Conservation (phyloP, 441 rosid genomes). For the Heliophila coronopifolia region DNA sequence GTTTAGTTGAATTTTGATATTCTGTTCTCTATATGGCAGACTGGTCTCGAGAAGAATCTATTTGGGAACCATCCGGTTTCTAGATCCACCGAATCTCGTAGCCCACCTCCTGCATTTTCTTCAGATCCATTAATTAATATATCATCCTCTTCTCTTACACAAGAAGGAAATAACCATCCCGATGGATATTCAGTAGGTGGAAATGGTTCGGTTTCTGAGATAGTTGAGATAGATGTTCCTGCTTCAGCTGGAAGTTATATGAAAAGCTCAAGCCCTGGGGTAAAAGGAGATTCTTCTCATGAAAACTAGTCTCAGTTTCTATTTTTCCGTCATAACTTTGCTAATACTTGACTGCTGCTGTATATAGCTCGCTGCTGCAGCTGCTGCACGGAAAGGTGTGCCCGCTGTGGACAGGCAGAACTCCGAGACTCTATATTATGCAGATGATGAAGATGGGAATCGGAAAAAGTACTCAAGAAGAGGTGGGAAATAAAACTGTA, state of each 20-base stretch:
- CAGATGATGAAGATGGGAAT: slow-evolving; percentile 91
- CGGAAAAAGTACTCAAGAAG: slow-evolving; percentile 77
- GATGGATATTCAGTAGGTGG: slow-evolving; percentile 40
- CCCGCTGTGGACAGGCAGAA: slow-evolving; percentile 63
- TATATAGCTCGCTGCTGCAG: slow-evolving; percentile 75
- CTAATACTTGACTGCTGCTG: slow-evolving; percentile 24
- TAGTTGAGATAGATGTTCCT: slow-evolving; percentile 81
- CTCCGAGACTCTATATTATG: slow-evolving; percentile 71
- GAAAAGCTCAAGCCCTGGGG: slow-evolving; percentile 70
- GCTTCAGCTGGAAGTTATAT: slow-evolving; percentile 59
- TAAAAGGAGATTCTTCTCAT: slow-evolving; percentile 46
- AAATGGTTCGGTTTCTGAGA: slow-evolving; percentile 59
- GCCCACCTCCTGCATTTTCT: slow-evolving; percentile 73
- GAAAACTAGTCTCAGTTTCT: too few relatives aligned
- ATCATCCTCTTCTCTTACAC: slow-evolving; percentile 38
- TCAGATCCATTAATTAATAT: slow-evolving; percentile 54
- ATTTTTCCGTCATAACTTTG: too few relatives aligned
- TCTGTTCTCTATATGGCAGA: slow-evolving; percentile 43
- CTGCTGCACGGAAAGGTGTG: slow-evolving; percentile 76
- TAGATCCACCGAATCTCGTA: slow-evolving; percentile 41
- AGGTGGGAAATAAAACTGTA: slow-evolving; percentile 40
- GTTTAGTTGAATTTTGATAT: slow-evolving; percentile 2
- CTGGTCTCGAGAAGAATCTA: slow-evolving; percentile 77
- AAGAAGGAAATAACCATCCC: slow-evolving; percentile 37
- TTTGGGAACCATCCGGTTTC: slow-evolving; percentile 85